Base-by-base conservation (phyloP, 2,329 filamentous ascomycete genomes). In the Salinomyces thailandicus region DNA sequence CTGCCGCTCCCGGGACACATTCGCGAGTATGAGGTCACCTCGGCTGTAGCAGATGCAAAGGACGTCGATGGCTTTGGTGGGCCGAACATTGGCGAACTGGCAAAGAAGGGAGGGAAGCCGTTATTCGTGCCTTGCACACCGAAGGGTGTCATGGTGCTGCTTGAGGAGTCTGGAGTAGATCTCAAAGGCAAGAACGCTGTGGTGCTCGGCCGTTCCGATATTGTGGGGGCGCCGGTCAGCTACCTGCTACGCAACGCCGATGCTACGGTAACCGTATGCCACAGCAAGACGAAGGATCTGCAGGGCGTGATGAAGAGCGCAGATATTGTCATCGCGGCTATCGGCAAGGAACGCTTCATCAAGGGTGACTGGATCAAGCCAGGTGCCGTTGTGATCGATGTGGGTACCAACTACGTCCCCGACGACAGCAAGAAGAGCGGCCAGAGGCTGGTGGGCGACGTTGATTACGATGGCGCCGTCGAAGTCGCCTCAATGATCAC, bases 41-140 rank as follows among this genome's bases (percentile, higher is more conserved):
- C 86, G 33, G 81, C 85, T 14, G 91, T 98, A 13, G 73, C 83
- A 29, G 82, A 89, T 53, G 83, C 91, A 63, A 98, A 98, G 67
- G 91, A 98, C 68, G 91, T 98, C 35, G 91, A 98, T 63, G 91
- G 91, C 35, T 98, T 98, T 57, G 89, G 91, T 38, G 81, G 85
- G 38, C 74, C 73, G 55, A 98, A 95, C 67, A 95, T 98, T 58
- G 91, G 91, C 47, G 89, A 96, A 67, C 74, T 98, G 51, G 87
- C 91, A 52, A 98, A 98, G 73, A 79, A 86, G 52, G 89, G 91
- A 34, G 91, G 91, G 30, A 76, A 75, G 48, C 91, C 91, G 31
- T 71, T 85, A 44, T 98, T 98, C 65, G 76, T 83, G 29, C 91
- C 91, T 31, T 98, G 91, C 72, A 98, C 91, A 2, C 91, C 91